Base-by-base conservation (phyloP, 257 asterid genomes). In the Salvia miltiorrhiza region DNA sequence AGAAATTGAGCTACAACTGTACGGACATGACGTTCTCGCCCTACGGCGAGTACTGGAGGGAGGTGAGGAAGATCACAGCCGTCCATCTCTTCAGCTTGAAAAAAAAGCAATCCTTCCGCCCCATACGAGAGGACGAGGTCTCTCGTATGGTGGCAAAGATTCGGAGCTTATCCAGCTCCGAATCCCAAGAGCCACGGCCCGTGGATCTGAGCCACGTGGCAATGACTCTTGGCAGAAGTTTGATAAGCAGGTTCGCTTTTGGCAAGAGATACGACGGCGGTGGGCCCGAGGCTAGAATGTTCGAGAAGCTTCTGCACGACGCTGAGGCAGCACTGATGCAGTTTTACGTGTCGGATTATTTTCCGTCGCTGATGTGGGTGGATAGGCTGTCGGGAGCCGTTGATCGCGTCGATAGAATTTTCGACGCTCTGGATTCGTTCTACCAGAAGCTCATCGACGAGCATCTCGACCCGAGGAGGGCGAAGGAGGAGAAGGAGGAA, bases 281-380 rank as follows among this genome's bases (percentile, higher is more conserved):
- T 0, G 71, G 67, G 0, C 2, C 67, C 1, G 73, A 70, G 30
- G 45, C 17, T 9, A 5, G 56, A 19, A 54, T 69, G 56, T 75
- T 75, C 12, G 76, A 75, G 2, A 32, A 37, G 20, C 76, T 69
- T n/a, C 33, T 69, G 2, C 49, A 12, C 0, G 75, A 54, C 11
- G 66, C 67, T 60, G 67, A 75, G 17, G 72, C 62, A 4, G 1
- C 33, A 53, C 0, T 53, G 17, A 17, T 35, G 3, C 19, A 47
- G 9, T 69, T 69, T 21, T 75, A 52, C 16, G 63, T 69, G 9
- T 69, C 79, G 12, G 75, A 75, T 62, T 75, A 69, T 8, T 69
- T 75, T 32, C 72, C 75, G 1, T 0, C 2, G 30, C n/a, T 71
- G 1, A 9, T 63, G 7, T 77, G 77, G 74, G 54, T 77, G 14